Evolutionary conservation across 2,329 filamentous ascomycete genomes (phyloP).

Genomic region (Exophiala bonariae): DNA sequence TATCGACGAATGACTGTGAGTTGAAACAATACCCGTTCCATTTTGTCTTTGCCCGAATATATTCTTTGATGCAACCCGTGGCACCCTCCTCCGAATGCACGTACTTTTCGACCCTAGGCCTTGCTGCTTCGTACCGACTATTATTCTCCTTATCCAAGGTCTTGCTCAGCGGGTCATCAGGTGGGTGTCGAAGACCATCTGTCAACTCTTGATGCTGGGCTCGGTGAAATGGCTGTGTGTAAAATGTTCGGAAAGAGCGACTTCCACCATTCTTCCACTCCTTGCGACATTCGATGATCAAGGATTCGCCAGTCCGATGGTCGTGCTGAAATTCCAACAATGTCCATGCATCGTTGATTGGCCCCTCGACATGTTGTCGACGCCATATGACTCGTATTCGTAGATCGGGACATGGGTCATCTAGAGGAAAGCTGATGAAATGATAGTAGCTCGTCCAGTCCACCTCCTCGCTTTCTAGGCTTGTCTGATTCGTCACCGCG

Average conservation of each 20-base stretch:
- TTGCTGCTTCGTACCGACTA: constrained; percentile 34
- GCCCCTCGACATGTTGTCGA: constrained; percentile 22
- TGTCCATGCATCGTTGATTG: constrained; percentile 72
- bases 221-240: constrained; percentile 48
- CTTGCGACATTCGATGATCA: constrained; percentile 67
- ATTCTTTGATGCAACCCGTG: constrained; percentile 35
- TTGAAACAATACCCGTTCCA: constrained; percentile 43
- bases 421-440: constrained; percentile 63
- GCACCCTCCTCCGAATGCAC: constrained; percentile 38
- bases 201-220: constrained; percentile 28
- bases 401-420: constrained; percentile 37
- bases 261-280: constrained; percentile 64
- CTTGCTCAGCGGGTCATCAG: constrained; percentile 16
- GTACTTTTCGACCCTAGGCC: constrained; percentile 38
- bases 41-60: constrained; percentile 46
- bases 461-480: constrained; percentile 62
- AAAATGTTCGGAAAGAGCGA: constrained; percentile 65
- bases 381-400: constrained; percentile 15
- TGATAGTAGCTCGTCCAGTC: constrained; percentile 71
- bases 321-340: constrained; percentile 63
- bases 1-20: constrained; percentile 42
- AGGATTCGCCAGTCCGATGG: constrained; percentile 57
- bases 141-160: constrained; percentile 23
- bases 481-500: constrained; percentile 65
- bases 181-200: constrained; percentile 10